phyloP scores from a whole-genome alignment of 2,329 filamentous ascomycete species.

The Penicillium sclerotiorum region DNA sequence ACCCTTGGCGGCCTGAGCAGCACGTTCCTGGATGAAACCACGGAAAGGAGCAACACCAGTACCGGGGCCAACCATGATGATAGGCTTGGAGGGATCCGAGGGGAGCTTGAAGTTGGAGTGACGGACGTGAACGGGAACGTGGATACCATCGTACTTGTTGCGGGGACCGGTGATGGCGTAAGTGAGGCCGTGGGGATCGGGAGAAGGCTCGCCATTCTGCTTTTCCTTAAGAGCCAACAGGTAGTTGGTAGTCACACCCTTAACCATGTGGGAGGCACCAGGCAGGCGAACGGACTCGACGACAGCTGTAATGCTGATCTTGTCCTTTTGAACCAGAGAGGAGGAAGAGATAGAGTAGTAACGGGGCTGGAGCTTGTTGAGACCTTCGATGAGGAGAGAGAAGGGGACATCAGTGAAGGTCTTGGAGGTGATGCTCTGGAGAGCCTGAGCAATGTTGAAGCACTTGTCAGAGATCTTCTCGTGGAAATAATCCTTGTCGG shows the following conservation, averaged over 20 bases:
- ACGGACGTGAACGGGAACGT: constrained; percentile 91
- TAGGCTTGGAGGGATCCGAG: constrained; percentile 87
- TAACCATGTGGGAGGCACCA: constrained; percentile 76
- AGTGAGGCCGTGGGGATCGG: constrained; percentile 78
- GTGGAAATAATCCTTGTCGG: constrained; percentile 94
- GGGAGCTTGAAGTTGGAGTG: constrained; percentile 99
- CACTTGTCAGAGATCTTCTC: constrained; percentile 78
- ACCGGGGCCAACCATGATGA: constrained; percentile 95
- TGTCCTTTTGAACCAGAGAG: constrained; percentile 88
- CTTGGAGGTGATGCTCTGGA: constrained; percentile 72
- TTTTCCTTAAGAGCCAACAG: constrained; percentile 93
- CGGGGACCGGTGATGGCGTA: constrained; percentile 87
- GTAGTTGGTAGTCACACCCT: constrained; percentile 96
- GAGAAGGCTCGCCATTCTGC: constrained; percentile 82
- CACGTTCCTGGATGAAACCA: constrained; percentile 91
- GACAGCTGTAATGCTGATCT: constrained; percentile 92
- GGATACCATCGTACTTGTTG: constrained; percentile 96
- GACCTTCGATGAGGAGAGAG: constrained; percentile 88
- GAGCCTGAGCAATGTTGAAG: constrained; percentile 85
- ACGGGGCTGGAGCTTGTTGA: constrained; percentile 93
- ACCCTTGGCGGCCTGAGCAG: constrained; percentile 77
- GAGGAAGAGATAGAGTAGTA: constrained; percentile 99
- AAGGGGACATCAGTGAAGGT: constrained; percentile 87
- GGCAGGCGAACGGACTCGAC: constrained; percentile 82
- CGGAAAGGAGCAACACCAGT: constrained; percentile 97